phyloP scores from a whole-genome alignment of 2,329 filamentous ascomycete species.

The Chaetothyriales sp. region DNA sequence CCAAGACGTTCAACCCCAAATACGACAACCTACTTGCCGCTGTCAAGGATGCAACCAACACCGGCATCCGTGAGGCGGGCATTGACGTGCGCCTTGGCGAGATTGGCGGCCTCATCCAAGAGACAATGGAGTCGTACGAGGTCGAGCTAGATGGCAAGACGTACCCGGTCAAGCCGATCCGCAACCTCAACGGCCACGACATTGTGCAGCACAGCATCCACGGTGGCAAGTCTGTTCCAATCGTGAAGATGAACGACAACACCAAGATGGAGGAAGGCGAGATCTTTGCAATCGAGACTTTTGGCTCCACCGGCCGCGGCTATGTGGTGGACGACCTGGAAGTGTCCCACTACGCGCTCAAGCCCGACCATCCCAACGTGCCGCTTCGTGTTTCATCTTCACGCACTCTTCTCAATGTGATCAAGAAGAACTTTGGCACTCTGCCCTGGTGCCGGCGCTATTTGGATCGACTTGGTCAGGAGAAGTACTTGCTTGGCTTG shows the following conservation, averaged over 20 bases:
- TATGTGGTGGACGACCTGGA: constrained; percentile 77
- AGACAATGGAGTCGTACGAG: constrained; percentile 87
- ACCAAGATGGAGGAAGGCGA: constrained; percentile 98
- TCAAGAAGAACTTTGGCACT: constrained; percentile 93
- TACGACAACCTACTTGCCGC: constrained; percentile 54
- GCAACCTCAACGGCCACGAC: constrained; percentile 78
- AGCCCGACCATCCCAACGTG: constrained; percentile 56
- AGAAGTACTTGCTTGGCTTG: constrained; percentile 82
- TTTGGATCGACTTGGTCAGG: constrained; percentile 79
- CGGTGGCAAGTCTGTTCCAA: constrained; percentile 82
- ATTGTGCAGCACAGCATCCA: constrained; percentile 84
- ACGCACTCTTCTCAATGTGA: constrained; percentile 69
- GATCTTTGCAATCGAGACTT: constrained; percentile 89
- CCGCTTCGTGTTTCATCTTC: constrained; percentile 66
- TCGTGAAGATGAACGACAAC: constrained; percentile 73
- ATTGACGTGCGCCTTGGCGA: constrained; percentile 83
- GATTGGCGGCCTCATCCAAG: constrained; percentile 70
- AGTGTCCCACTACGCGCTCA: constrained; percentile 74
- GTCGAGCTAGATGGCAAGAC: constrained; percentile 66
- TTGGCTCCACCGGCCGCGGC: constrained; percentile 82
- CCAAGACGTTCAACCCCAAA: constrained; percentile 50
- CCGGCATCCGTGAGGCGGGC: constrained; percentile 71
- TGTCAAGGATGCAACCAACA: constrained; percentile 54
- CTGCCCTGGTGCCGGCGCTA: constrained; percentile 83
- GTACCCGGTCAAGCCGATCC: constrained; percentile 68